Conservation (phyloP, 2,329 filamentous ascomycete species). For the Fusarium nanum region DNA sequence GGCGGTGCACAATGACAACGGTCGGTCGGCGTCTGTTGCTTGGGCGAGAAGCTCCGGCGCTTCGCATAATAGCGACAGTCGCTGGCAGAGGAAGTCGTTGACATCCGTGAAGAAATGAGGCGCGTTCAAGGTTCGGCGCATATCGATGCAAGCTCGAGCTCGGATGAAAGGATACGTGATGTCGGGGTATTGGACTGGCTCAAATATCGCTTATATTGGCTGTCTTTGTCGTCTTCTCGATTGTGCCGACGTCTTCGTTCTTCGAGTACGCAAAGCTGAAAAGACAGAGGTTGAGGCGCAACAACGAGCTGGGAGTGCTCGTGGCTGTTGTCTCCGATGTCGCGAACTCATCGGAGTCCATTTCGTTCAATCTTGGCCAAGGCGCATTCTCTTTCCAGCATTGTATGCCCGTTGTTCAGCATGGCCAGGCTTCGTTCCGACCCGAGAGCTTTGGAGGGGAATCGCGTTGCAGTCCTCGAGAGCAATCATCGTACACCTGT, state of each 20-base stretch:
- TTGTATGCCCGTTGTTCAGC: not conserved
- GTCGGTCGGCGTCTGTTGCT: not conserved
- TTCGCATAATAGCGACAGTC: rapidly evolving
- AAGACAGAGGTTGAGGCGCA: not conserved
- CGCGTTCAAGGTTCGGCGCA: not conserved
- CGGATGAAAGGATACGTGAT: not conserved
- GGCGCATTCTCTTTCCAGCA: not conserved
- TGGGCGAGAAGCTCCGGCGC: rapidly evolving
- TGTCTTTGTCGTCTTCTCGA: not conserved
- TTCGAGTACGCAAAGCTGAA: not conserved
- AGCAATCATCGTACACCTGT: not conserved
- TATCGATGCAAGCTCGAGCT: not conserved
- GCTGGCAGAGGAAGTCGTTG: not conserved
- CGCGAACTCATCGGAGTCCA: not conserved
- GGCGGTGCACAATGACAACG: rapidly evolving
- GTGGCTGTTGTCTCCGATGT: not conserved
- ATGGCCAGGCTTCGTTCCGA: not conserved
- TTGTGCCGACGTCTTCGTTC: not conserved
- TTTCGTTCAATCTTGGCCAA: not conserved
- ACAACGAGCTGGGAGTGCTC: not conserved
- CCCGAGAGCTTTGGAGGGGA: not conserved
- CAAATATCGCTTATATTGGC: not conserved
- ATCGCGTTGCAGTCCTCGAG: not conserved
- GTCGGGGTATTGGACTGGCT: not conserved
- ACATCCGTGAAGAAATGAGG: too few relatives aligned